Evolutionary conservation across 1,139 yeast species (phyloP).

Genomic region (Pichia inconspicua): DNA sequence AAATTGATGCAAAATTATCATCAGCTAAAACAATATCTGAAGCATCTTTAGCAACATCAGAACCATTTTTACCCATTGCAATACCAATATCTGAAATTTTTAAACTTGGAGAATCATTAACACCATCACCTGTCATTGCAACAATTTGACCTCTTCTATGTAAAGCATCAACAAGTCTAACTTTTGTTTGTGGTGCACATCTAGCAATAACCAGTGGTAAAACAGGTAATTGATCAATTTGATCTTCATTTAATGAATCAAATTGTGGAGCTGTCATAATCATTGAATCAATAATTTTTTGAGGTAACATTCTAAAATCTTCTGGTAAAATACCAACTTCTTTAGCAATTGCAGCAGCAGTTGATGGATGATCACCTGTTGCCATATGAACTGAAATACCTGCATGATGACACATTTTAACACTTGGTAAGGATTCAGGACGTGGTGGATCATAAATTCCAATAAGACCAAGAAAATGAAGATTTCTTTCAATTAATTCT

Average conservation of each 20-base stretch:
- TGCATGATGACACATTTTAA: constrained; percentile 60
- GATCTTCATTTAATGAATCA: constrained; percentile 53
- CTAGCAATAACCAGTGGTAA: constrained; percentile 76
- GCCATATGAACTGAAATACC: constrained; percentile 81
- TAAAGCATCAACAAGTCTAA: constrained; percentile 74
- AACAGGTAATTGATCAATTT: constrained; percentile 61
- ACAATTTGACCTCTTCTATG: constrained; percentile 64
- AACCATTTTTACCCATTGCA: constrained; percentile 80
- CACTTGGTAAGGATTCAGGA: constrained; percentile 61
- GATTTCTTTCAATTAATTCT: constrained; percentile 44
- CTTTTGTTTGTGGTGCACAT: constrained; percentile 82
- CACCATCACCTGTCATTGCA: constrained; percentile 89
- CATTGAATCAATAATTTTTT: constrained; percentile 57
- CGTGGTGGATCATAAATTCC: constrained; percentile 86
- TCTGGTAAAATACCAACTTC: constrained; percentile 80
- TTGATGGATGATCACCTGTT: constrained; percentile 80
- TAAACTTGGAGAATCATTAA: constrained; percentile 75
- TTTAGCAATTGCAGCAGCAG: constrained; percentile 75
- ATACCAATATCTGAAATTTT: constrained; percentile 80
- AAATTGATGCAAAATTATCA: constrained; percentile 71
- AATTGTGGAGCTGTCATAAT: constrained; percentile 72
- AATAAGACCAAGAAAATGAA: constrained; percentile 60
- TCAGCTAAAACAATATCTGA: constrained; percentile 68
- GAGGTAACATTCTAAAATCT: constrained; percentile 54
- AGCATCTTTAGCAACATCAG: constrained; percentile 78